Evolutionary conservation across 1,139 yeast species (phyloP), one percentile per base, ranked within the genome.

Genomic region (Taphrina betulina): DNA sequence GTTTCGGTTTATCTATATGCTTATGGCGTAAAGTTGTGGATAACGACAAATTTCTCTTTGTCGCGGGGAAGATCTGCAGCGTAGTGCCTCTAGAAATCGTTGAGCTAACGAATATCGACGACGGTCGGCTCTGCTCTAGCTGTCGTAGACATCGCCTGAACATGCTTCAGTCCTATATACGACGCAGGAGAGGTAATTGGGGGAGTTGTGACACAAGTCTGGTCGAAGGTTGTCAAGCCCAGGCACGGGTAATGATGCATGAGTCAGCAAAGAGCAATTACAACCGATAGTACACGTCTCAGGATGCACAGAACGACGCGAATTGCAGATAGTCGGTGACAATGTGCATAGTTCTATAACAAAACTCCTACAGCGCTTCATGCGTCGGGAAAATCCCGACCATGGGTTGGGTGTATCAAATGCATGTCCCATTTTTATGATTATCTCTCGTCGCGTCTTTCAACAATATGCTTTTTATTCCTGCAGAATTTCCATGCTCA

Each of bases 1-100:
- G 87, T 48, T 84, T 84, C 24, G 97, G 97, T 63, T 81, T 85
- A 66, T 85, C 88, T 56, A 90, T 71, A 68, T 90, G 96, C 10
- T 96, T 96, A 67, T 92, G 97, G 38, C 44, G 54, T 8, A 41
- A 52, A n/a, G 58, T 53, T 2, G 53, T 24, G 2, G 67, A 35
- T 7, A 58, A 37, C 14, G 60, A 48, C 40, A 65, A 63, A 16
- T 19, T 7, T 14, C 45, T 7, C 5, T 4, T 26, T 10, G n/a
- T n/a, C n/a, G 2, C 10, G 5, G 5, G 45, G 4, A 14, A 10
- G 10, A 40, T 20, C 12, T 20, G n/a, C 19, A 12, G 44, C 14
- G 22, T 23, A 5, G 43, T 22, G 29, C 43, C 14, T 38, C 16
- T 23, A 28, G 20, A n/a, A 16, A 12, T 14, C 24, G n/a, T n/a